A percentile compares a stretch with the other conserved stretches of the same genome.
Evolutionary conservation across 441 rosid species (phyloP).

Genomic region (Pelargonium cotyledonis): DNA sequence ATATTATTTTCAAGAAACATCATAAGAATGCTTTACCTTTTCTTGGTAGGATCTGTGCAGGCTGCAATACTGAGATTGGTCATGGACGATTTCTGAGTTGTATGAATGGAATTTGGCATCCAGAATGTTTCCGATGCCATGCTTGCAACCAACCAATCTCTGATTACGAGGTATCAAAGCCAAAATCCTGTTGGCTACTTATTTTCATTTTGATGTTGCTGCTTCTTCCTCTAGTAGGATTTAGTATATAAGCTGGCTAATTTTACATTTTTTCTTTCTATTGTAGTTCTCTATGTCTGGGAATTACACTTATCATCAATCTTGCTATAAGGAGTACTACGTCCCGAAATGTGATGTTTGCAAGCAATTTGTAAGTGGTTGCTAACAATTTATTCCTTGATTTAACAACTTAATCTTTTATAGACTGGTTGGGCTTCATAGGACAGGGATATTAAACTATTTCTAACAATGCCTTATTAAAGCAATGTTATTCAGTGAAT

Average conservation of each 20-base stretch:
- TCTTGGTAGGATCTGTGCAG: slow-evolving; percentile 62
- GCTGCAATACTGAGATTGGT: slow-evolving; percentile 75
- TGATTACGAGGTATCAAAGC: slow-evolving; percentile 64
- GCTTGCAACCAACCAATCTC: slow-evolving; percentile 73
- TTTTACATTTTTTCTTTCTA: slow-evolving; percentile 17
- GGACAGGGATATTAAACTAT: neutral
- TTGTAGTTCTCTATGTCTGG: slow-evolving; percentile 78
- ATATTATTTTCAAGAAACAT: slow-evolving; percentile 8
- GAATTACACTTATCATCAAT: slow-evolving; percentile 70
- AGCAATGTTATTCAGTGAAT: neutral
- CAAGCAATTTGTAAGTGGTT: slow-evolving; percentile 72
- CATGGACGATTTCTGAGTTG: slow-evolving; percentile 77
- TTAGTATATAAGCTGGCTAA: slow-evolving; percentile 21
- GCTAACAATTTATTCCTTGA: slow-evolving; percentile 4
- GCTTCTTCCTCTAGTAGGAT: slow-evolving; percentile 14
- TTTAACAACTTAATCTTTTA: neutral
- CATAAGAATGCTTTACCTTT: slow-evolving; percentile 12
- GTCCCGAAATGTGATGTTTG: slow-evolving; percentile 94
- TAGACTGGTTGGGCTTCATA: neutral
- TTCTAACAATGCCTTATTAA: neutral
- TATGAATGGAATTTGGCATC: slow-evolving; percentile 90
- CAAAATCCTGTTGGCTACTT: neutral
- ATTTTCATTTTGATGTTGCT: slow-evolving; percentile 9
- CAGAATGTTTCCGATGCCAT: slow-evolving; percentile 80
- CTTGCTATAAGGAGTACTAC: slow-evolving; percentile 76